Percentiles rank a stretch among this genome's conserved stretches.
Evolutionary conservation across 2,329 filamentous ascomycete species (phyloP).

Genomic region (Tolypocladium inflatum): DNA sequence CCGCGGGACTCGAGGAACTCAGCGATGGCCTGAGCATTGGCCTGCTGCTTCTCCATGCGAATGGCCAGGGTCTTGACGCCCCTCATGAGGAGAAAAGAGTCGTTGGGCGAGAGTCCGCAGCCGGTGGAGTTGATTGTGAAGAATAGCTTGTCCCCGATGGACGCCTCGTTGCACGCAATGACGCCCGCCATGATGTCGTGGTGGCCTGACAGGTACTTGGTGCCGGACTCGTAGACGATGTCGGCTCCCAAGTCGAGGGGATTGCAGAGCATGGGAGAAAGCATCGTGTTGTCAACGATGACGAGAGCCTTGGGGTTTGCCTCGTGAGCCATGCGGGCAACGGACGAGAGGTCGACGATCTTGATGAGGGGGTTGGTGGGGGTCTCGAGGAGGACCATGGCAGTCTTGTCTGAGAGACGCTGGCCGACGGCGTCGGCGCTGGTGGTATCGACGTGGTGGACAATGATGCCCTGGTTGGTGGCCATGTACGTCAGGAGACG

Average conservation of each 20-base stretch:
- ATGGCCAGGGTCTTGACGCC: constrained; percentile 95
- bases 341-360: constrained; percentile 81
- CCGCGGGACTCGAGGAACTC: constrained; percentile 85
- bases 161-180: constrained; percentile 76
- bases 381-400: constrained; percentile 92
- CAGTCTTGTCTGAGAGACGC: constrained; percentile 68
- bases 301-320: constrained; percentile 73
- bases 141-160: constrained; percentile 80
- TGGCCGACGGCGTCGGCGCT: constrained; percentile 58
- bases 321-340: constrained; percentile 67
- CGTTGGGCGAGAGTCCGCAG: constrained; percentile 88
- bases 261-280: constrained; percentile 88
- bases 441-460: constrained; percentile 95
- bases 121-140: constrained; percentile 97
- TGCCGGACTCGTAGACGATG: constrained; percentile 94
- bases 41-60: constrained; percentile 97
- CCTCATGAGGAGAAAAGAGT: constrained; percentile 90
- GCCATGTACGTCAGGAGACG: constrained; percentile 86
- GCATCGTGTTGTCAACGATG: constrained; percentile 97
- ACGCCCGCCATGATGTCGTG: constrained; percentile 99
- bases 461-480: constrained; percentile 80
- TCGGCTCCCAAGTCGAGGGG: constrained; percentile 91
- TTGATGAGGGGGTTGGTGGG: constrained; percentile 98
- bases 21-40: constrained; percentile 83
- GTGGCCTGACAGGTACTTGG: constrained; percentile 95